A percentile compares a stretch with the other conserved stretches of the same genome.
These are phyloP conservation scores for Aspergillus japonicus DNA, from an alignment of 2,329 filamentous ascomycete species.

Conservation along the genomic window DNA sequence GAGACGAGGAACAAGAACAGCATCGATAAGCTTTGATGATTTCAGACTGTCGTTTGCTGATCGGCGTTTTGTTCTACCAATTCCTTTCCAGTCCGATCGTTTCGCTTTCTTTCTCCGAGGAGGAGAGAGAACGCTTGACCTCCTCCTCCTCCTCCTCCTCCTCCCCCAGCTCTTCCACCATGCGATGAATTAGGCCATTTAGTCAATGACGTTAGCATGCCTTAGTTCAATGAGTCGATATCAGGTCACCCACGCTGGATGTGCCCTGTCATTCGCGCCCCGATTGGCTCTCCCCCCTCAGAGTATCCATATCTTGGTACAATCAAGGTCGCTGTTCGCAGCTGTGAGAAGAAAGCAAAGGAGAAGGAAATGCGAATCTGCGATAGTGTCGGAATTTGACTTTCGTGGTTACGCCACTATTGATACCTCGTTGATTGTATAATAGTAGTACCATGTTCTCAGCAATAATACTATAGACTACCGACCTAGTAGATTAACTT, in stretches of 20 bases:
- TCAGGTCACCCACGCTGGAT: too few species aligned
- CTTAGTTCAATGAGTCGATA: too few species aligned
- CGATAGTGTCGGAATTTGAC: slow-evolving; percentile 8
- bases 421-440: not conserved
- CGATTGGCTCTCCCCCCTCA: too few species aligned
- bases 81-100: not conserved
- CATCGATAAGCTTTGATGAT: not conserved
- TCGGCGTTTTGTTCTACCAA: not conserved
- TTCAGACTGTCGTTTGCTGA: not conserved
- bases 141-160: not conserved
- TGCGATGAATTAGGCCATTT: not conserved
- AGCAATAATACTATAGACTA: too few species aligned
- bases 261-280: too few species aligned
- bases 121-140: too few species aligned
- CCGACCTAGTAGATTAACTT: not conserved
- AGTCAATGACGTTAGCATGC: not conserved
- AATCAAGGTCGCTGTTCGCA: too few species aligned
- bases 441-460: too few species aligned
- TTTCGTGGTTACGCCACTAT: slow-evolving; percentile 16
- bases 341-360: not conserved
- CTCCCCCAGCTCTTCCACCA: not conserved
- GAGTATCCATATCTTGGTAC: too few species aligned
- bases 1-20: too few species aligned
- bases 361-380: not conserved
- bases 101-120: too few species aligned